phyloP scores from a whole-genome alignment of 805 yeast genomes.

The Candida maltosa region DNA sequence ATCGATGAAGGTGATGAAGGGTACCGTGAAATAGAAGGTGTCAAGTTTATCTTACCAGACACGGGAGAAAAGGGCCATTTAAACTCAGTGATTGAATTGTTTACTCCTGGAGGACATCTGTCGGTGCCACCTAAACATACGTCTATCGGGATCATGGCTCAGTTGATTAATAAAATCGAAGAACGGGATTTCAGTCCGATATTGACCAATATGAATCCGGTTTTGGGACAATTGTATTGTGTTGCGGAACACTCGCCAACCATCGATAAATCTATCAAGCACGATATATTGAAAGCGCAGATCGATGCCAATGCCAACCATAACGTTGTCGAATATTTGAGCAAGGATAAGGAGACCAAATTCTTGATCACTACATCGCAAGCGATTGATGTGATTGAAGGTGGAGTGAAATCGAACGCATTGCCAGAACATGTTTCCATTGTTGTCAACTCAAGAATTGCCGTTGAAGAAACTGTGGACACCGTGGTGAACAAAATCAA shows the following conservation, averaged over 20 bases:
- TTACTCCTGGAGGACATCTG: conserved; percentile 51
- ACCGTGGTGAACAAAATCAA: conserved; percentile 30
- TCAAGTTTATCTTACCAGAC: conserved; percentile 41
- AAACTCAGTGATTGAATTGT: conserved; percentile 37
- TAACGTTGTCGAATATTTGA: conserved; percentile 31
- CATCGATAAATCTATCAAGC: conserved; percentile 28
- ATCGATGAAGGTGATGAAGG: conserved; percentile 41
- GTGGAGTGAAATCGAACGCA: conserved; percentile 51
- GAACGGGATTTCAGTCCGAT: conserved; percentile 31
- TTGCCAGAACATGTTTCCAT: conserved; percentile 47
- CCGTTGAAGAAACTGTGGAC: conserved; percentile 39
- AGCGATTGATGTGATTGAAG: conserved; percentile 44
- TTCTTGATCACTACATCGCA: conserved; percentile 45
- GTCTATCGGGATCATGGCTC: conserved; percentile 44
- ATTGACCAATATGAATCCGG: conserved; percentile 42
- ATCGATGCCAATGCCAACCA: conserved; percentile 33
- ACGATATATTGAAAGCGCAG: conserved; percentile 37
- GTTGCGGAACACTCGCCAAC: conserved; percentile 40
- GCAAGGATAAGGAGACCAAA: conserved; percentile 21
- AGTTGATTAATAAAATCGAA: conserved; percentile 38
- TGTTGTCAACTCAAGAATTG: conserved; percentile 44
- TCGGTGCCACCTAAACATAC: conserved; percentile 51
- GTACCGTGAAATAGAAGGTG: conserved; percentile 23
- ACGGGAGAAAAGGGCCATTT: conserved; percentile 49
- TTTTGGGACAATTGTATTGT: conserved; percentile 42